Base-by-base conservation (phyloP, 2,329 filamentous ascomycete genomes). In the Fusarium burgessii region DNA sequence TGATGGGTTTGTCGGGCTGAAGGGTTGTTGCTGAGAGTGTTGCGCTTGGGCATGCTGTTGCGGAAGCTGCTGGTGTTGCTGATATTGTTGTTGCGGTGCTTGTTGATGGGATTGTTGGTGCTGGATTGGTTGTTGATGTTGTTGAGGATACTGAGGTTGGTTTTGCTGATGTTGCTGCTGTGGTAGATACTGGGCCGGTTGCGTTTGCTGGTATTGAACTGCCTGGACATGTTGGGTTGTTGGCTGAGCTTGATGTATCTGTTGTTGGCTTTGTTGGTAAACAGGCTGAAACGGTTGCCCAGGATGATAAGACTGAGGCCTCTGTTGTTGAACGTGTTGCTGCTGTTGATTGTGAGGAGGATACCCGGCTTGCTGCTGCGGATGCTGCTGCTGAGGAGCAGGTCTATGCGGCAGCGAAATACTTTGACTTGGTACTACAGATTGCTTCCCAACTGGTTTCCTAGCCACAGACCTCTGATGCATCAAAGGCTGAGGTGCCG, bases 401-500 rank as follows among this genome's bases (percentile, higher is more conserved):
- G 70, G 66, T 10, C 66, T 25, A 36, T 72, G 25, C 1, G 62
- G 50, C 10, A 72, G 58, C 2, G 70, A 67, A n/a, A 55, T 35
- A 27, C 32, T 33, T 10, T 66, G 70, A 3, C 58, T 17, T 3
- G 51, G n/a, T 3, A 7, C 18, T 51, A 20, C 18, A 27, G 43
- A 38, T 2, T 20, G 58, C 20, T 61, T 65, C 3, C 45, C 62
- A 17, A 67, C 52, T 15, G 70, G 67, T 9, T 63, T 72, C 12
- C 70, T 68, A 25, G 58, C 51, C 7, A 72, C 62, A 17, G 70
- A 62, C 17, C 61, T 71, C 32, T 72, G 66, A 56, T 67, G 64
- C 29, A 42, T n/a, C 47, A 72, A 56, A 40, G 47, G 55, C 3
- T 59, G 70, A 49, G 70, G 38, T 4, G 69, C 49, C 4, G 55